Evolutionary conservation across 2,329 filamentous ascomycete species (phyloP), one percentile per base, ranked within the genome.

Genomic region (Aspergillus puulaauensis): DNA sequence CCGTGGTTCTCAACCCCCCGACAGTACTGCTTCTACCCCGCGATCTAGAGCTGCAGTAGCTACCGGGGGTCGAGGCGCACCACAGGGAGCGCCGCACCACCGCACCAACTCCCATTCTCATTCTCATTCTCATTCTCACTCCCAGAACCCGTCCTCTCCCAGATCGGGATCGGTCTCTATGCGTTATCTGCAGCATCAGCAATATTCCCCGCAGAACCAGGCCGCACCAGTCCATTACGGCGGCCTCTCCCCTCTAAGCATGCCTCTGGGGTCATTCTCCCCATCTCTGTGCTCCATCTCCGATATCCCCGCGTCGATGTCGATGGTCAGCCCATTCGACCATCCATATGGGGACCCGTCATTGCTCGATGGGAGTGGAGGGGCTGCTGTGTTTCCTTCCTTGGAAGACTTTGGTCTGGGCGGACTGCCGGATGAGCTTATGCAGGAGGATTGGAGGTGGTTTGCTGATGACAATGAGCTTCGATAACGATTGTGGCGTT

Each of bases 311-410:
- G 23, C 17, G 11, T 55, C 57, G 4, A 37, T 61, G 48, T 43
- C 57, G 7, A 55, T 61, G 54, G 47, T 55, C 19, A 59, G 39
- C 7, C 54, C 60, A 9, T 52, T 60, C 14, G 57, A 56, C 4
- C 41, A 53, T 17, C 44, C 50, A 80, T 66, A 88, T 77, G 66
- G 89, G 89, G 71, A 53, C 23, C 33, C 44, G 12, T 50, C 55
- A 1, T 37, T 58, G 14, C 37, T 48, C 4, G 56, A 58, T 33
- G 44, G 27, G 31, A 52, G 39, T 24, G 51, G 50, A n/a, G 51
- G 51, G 2, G 39, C 56, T 19, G 56, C 45, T 31, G 56, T 31
- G 3, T 58, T 58, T 23, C 56, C 56, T 7, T 58, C 56, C 5
- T 15, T 58, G 33, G 56, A 58, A n/a, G 51, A 54, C 14, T 41